These are phyloP conservation scores for Akanthomyces muscarius DNA, from an alignment of 2,329 filamentous ascomycete genomes.

Conservation along the genomic window DNA sequence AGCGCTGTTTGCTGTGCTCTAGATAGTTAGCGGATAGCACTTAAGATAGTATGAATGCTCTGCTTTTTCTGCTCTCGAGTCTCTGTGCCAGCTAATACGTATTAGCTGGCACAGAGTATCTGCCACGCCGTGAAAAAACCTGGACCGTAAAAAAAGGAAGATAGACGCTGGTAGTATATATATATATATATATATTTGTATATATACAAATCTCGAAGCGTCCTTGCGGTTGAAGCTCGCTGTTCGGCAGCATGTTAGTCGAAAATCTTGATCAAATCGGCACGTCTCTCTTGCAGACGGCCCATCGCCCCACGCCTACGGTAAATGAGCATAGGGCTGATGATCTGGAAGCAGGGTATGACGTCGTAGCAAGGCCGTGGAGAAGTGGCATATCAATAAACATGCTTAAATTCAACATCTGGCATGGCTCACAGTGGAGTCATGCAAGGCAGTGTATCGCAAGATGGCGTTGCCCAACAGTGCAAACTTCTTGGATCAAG, in stretches of 20 bases:
- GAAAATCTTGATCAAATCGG: background rate
- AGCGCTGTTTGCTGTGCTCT: background rate
- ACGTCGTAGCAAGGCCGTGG: background rate
- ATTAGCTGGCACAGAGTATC: background rate
- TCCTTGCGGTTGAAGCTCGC: background rate
- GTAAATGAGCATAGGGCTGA: background rate
- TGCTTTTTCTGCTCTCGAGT: background rate
- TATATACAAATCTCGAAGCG: background rate
- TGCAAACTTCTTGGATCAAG: no score
- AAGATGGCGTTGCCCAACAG: no score
- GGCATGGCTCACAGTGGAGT: background rate
- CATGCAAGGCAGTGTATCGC: no score
- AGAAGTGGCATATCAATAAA: background rate
- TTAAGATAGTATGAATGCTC: constrained; percentile 1
- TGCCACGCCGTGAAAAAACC: background rate
- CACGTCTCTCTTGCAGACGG: background rate
- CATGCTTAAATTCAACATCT: background rate
- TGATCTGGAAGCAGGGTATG: background rate
- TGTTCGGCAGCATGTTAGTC: background rate
- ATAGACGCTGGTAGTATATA: background rate
- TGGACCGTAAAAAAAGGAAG: no score
- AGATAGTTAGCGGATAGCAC: background rate
- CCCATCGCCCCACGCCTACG: background rate
- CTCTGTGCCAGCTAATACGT: background rate
- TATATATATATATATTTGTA: background rate